Evolutionary conservation across 371 early-diverging fungal species (phyloP).

Genomic region (Syncephalis fuscata): DNA sequence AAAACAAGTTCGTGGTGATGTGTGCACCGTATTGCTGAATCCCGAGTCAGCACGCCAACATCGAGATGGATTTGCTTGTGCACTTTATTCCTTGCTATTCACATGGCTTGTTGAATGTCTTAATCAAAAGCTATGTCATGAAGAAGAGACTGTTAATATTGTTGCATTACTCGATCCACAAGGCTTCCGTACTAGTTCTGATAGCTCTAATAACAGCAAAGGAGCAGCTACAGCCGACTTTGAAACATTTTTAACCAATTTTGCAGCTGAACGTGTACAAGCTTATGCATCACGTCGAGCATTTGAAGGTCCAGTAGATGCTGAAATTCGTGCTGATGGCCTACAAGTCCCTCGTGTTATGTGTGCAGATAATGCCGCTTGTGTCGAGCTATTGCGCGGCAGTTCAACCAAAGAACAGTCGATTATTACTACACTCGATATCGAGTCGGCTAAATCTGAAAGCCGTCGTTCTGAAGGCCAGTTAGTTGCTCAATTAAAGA

Average conservation of each 20-base stretch:
- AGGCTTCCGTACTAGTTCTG: constrained; percentile 29
- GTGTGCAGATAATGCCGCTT: constrained; percentile 27
- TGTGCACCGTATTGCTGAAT: constrained; percentile 67
- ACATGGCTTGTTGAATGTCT: constrained; percentile 80
- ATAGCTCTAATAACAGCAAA: constrained; percentile 18
- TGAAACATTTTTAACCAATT: constrained; percentile 60
- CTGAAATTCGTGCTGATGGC: constrained; percentile 34
- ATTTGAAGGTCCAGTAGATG: constrained; percentile 35
- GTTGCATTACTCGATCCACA: constrained; percentile 56
- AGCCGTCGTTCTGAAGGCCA: constrained; percentile 21
- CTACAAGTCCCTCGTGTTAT: constrained; percentile 21
- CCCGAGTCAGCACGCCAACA: constrained; percentile 45
- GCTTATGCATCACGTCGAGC: constrained; percentile 46
- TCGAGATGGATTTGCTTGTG: constrained; percentile 60
- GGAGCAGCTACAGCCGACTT: constrained; percentile 17
- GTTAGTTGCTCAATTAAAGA: constrained; percentile 17
- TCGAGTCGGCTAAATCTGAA: constrained; percentile 24
- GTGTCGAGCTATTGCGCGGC: constrained; percentile 28
- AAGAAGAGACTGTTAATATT: constrained; percentile 45
- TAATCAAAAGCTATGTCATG: constrained; percentile 53
- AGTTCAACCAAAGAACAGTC: neutral
- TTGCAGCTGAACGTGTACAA: constrained; percentile 68
- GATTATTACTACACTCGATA: neutral
- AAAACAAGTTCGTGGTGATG: constrained; percentile 40
- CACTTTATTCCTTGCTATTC: constrained; percentile 67